Base-by-base conservation (phyloP, 2,329 filamentous ascomycete species). In the Dactylellina haptotyla region DNA sequence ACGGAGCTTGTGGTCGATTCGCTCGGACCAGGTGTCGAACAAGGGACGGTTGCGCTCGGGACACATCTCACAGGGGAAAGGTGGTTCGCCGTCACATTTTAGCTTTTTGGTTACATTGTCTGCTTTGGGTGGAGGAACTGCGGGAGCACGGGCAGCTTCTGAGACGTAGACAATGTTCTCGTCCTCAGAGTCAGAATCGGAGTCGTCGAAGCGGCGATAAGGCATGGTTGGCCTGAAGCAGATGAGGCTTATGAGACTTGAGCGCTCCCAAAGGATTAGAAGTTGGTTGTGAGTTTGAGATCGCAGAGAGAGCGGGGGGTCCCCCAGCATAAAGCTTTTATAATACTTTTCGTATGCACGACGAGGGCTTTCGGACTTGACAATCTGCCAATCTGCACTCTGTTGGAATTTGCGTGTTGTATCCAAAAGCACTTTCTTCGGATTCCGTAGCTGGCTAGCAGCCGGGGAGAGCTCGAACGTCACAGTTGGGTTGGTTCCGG, bases 131-230 rank as follows among this genome's bases (percentile, higher is more conserved):
- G n/a, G 5, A n/a, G 25, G 9, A 28, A n/a, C 34, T 20, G 9
- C 16, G 12, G 41, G 8, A 25, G 28, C 12, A 25, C 54, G 45
- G 34, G 26, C 57, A 12, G 43, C 30, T 4, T 26, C 26, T 2
- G 59, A 46, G 48, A 66, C 39, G 1, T 64, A 28, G 26, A 32
- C 14, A 14, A 63, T 18, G 23, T 69, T 20, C 5, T 58, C 71
- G 4, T 75, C 61, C 4, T 54, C 66, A 1, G 75, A 77, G 34
- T 76, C 72, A 8, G 75, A 72, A 16, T 74, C 71, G 14, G 75
- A 76, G 20, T 72, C 70, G 8, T 72, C 72, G 16, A 45, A 50
- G 28, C 28, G 51, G 32, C 23, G 66, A 64, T 43, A 62, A 12
- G 46, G 20, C 59, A 64, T 56, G 16, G 23, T 34, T 28, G 30